Percentiles rank a stretch among this genome's conserved stretches.
Conservation (phyloP, 2,329 filamentous ascomycete species). For the Fusarium mexicanum region DNA sequence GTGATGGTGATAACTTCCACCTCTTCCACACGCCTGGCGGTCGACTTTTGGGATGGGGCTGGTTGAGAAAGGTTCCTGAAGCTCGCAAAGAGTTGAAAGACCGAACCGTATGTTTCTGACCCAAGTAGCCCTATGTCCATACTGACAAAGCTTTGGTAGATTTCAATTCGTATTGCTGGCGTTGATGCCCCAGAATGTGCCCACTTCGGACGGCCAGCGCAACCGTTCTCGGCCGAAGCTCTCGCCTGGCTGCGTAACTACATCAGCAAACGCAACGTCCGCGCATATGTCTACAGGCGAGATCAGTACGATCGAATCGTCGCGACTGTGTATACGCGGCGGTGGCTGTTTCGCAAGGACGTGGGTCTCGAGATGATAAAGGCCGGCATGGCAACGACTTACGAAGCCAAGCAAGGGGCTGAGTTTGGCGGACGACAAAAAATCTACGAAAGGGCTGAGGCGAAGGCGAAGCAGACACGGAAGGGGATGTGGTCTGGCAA, state of each 20-base stretch:
- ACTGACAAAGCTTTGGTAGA: conserved; percentile 58
- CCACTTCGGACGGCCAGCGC: conserved; percentile 89
- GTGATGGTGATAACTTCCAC: conserved; percentile 96
- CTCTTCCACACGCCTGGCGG: conserved; percentile 96
- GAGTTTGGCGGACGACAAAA: conserved; percentile 82
- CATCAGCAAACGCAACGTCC: conserved; percentile 76
- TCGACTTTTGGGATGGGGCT: conserved; percentile 88
- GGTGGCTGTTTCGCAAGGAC: conserved; percentile 75
- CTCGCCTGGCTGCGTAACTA: conserved; percentile 81
- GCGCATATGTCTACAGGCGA: conserved; percentile 81
- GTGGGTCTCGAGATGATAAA: conserved; percentile 92
- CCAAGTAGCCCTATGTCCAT: not conserved
- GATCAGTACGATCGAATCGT: conserved; percentile 96
- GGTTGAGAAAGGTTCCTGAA: conserved; percentile 79
- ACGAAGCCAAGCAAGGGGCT: conserved; percentile 88
- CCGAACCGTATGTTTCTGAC: conserved; percentile 71
- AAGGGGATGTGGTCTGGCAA: conserved; percentile 80
- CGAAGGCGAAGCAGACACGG: conserved; percentile 70
- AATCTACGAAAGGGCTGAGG: conserved; percentile 73
- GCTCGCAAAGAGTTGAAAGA: conserved; percentile 75
- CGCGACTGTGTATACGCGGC: conserved; percentile 81
- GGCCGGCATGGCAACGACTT: conserved; percentile 85
- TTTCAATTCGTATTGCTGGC: conserved; percentile 89
- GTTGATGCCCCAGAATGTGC: conserved; percentile 92
- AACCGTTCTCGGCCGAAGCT: conserved; percentile 85